Percentiles rank a stretch among this genome's conserved stretches.
phyloP scores from a whole-genome alignment of 129 eudicot genomes.

The Tagetes patula region DNA sequence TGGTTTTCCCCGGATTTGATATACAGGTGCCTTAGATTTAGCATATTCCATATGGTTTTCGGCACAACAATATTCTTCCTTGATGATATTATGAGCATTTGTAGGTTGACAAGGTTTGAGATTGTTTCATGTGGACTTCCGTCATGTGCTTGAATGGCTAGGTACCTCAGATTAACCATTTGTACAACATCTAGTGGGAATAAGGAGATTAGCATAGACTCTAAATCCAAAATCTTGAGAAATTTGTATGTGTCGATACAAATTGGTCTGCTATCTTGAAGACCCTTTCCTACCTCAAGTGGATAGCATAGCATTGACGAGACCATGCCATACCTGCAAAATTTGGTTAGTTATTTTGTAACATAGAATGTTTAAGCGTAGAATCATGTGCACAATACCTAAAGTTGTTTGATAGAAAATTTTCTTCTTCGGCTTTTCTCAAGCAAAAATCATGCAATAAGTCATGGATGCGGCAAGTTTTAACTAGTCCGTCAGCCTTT shows the following conservation, averaged over 20 bases:
- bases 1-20: conserved; percentile 23
- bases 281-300: background rate
- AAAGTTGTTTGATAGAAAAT: background rate
- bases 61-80: conserved; percentile 3
- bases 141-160: conserved; percentile 26
- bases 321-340: background rate
- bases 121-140: conserved; percentile 22
- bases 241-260: conserved; percentile 3
- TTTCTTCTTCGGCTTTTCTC: conserved; percentile 31
- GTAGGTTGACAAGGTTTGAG: conserved; percentile 31
- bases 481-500: conserved; percentile 27
- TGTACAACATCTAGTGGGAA: conserved; percentile 13
- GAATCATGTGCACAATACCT: background rate
- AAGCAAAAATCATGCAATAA: conserved; percentile 33
- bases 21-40: conserved; percentile 29
- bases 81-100: conserved; percentile 24
- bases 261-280: background rate
- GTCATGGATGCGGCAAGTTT: conserved; percentile 41
- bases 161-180: conserved; percentile 29
- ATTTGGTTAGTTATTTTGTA: background rate
- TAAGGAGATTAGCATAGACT: background rate
- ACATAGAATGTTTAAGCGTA: background rate
- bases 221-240: conserved; percentile 28
- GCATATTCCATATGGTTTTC: conserved; percentile 31
- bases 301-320: conserved; percentile 2